Evolutionary conservation across 192 early-diverging fungal species (phyloP).

Genomic region (Gryganskiella cystojenkinii): DNA sequence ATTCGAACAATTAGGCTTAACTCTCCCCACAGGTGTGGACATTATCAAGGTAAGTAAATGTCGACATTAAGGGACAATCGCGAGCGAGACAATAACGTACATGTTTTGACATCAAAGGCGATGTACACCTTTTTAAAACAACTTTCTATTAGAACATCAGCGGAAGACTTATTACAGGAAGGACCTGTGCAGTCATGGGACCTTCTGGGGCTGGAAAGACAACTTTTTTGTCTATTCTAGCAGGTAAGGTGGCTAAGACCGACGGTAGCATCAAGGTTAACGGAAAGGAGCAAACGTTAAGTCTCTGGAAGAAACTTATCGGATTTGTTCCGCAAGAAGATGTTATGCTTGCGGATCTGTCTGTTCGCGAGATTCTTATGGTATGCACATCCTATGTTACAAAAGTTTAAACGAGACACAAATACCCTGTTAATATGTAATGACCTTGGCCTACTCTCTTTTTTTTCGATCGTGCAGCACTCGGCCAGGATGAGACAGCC

Average conservation of each 20-base stretch:
- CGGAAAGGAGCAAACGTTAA: constrained; percentile 44
- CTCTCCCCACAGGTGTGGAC: constrained; percentile 55
- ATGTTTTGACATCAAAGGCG: too few species aligned
- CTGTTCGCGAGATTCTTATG: constrained; percentile 73
- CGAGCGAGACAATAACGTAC: background rate
- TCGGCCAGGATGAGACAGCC: constrained; percentile 75
- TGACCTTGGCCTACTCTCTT: background rate
- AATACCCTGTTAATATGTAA: background rate
- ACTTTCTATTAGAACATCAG: constrained; percentile 56
- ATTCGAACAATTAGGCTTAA: constrained; percentile 51
- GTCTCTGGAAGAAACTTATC: constrained; percentile 65
- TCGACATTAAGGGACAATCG: background rate
- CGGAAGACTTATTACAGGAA: constrained; percentile 62
- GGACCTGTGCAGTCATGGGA: constrained; percentile 70
- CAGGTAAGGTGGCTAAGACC: constrained; percentile 66
- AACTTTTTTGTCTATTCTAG: constrained; percentile 71
- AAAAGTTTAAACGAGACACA: background rate
- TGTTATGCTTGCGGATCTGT: constrained; percentile 67
- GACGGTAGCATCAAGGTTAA: constrained; percentile 60
- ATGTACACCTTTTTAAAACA: too few species aligned
- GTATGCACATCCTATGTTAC: constrained; percentile 3
- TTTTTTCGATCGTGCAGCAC: constrained; percentile 52
- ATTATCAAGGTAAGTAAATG: constrained; percentile 61
- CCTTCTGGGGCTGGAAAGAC: constrained; percentile 72
- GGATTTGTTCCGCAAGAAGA: constrained; percentile 82